Conservation (phyloP, 805 yeast species). For the Yarrowia sp. region DNA sequence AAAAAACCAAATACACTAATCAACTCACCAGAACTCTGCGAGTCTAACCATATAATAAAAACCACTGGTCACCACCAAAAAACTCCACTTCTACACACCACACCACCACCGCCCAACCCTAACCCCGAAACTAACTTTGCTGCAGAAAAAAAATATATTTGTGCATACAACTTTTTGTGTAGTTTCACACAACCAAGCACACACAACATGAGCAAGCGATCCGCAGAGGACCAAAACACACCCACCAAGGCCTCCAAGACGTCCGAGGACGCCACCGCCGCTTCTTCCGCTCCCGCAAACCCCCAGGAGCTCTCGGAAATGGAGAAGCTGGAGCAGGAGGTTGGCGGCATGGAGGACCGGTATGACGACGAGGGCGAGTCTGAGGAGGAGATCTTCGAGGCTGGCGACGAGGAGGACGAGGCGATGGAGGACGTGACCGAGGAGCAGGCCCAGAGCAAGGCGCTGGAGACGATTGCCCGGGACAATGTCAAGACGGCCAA, state of each 20-base stretch:
- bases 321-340: conserved; percentile 36
- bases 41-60: no score
- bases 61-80: no score
- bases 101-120: neutral
- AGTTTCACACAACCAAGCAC: neutral
- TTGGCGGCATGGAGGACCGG: conserved; percentile 63
- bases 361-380: conserved; percentile 84
- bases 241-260: conserved; percentile 15
- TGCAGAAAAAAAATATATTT: neutral
- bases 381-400: conserved; percentile 61
- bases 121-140: neutral
- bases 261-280: neutral
- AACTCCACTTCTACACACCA: no score
- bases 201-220: conserved; percentile 1
- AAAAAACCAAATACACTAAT: no score
- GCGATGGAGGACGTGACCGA: conserved; percentile 58
- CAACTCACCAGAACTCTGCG: no score
- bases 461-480: conserved; percentile 30
- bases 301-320: conserved; percentile 23
- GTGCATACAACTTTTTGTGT: no score
- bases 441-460: conserved; percentile 38
- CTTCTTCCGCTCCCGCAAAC: neutral
- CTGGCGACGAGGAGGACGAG: conserved; percentile 84
- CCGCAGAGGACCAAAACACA: conserved; percentile 1
- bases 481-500: conserved; percentile 40